Evolutionary conservation across 805 yeast species (phyloP), one percentile per base, ranked within the genome.

Genomic region (Suhomyces pyralidae): DNA sequence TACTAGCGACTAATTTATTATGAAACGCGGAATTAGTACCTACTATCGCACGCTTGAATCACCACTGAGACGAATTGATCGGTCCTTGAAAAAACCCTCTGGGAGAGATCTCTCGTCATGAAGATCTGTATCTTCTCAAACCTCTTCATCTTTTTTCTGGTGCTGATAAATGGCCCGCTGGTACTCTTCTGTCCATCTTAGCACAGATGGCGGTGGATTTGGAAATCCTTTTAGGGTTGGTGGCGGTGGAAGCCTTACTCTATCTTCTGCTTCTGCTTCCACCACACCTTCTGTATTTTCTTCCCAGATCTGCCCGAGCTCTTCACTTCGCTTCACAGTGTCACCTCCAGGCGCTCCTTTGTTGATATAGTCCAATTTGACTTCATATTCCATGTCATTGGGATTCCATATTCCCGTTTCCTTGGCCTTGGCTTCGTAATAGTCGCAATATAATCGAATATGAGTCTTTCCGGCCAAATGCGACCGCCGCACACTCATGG

Each of bases 381-480:
- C 63, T 51, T 73, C 76, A 60, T 76, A 75, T 4, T 71, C 60
- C 15, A 58, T 45, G 7, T 67, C 68, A 24, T 60, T 54, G 8
- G 58, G 52, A n/a, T 63, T 68, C 76, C 77, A 68, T 14, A 62
- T 55, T 1, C 71, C 73, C 10, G 62, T 56, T 34, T 67, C 68
- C 45, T 64, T 64, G 17, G 71, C 73, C 56, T 68, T 61, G 40
- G 56, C 56, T 59, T 87, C 88, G 64, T 88, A 90, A 71, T 88
- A 90, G 52, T 86, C 87, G 54, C 90, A 83, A 48, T 86, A 88
- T 50, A 80, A 76, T 55, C 81, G 78, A 43, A 88, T 74, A 67
- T 90, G 97, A 66, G 88, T 85, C 60, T 81, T 82, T 8, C 97
- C 97, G 40, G 79, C 73, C 42, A 88, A 67, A 68, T 90, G 97